Base-by-base conservation (phyloP, 192 early-diverging fungal species). In the Coemansia sp. region DNA sequence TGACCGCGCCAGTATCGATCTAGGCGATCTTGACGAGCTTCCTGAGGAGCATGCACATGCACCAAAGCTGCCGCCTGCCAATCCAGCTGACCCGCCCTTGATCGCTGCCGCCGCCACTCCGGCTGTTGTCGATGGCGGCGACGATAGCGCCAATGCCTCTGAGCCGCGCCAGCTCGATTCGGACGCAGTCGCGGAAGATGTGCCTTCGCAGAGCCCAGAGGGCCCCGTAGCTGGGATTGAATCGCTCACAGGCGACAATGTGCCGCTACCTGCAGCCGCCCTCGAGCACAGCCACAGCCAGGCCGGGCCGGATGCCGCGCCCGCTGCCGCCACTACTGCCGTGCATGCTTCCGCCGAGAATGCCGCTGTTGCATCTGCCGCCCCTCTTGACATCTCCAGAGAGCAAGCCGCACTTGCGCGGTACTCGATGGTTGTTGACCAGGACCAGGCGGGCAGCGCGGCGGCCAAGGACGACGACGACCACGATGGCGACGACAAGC, bases 1-100 rank as follows among this genome's bases (percentile, higher is more conserved):
- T 12, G 71, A 58, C 47, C 70, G 79, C 2, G 60, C 74, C 58
- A 82, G 79, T 65, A 65, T 77, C 27, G 79, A 82, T 60, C 65
- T 77, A 9, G 79, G 79, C 54, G 74, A 75, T 43, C 64, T 68
- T 14, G 35, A 54, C 14, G 65, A 67, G 43, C 32, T 54, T 25
- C 12, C 62, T 5, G 62, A 65, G 17, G 73, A 75, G 41, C 59
- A 58, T 20, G 35, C 56, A 20, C 32, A 38, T 65, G 64, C 64
- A 41, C 47, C 37, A 36, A 45, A 60, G 61, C 54, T 56, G 54
- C 6, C 35, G 46, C 41, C 61, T 59, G 68, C 40, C 51, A 54
- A 31, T 54, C 51, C 51, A 54, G 51, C 51, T 54, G 51, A 54
- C 51, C 29, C 27, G 51, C 27, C 51, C 27, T 41, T 37, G 41